Base-by-base conservation (phyloP, 2,329 filamentous ascomycete genomes). In the Magnaporthiopsis incrustans region DNA sequence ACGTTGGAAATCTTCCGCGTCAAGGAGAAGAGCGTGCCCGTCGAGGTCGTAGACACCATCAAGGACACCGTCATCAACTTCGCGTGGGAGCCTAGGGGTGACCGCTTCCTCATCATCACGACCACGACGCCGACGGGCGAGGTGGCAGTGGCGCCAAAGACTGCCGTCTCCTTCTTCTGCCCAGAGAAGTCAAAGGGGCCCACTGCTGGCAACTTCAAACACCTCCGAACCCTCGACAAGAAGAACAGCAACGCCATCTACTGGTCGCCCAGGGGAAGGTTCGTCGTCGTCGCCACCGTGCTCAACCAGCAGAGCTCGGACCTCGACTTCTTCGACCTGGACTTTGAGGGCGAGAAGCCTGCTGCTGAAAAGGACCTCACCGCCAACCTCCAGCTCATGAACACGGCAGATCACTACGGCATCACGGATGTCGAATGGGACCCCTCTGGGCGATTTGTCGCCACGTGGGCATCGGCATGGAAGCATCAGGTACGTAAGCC, bases 41-140 rank as follows among this genome's bases (percentile, higher is more conserved):
- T 99, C 64, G 95, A 99, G 77, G 95, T 98, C 64, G 92, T 99
- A 62, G 95, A 99, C 77, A 92, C 89, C 63, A 90, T 99, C 79
- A 98, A 98, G 80, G 95, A 98, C 73, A 97, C 93, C 1, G 95
- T 99, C 70, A 96, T 99, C 80, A 99, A 99, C 82, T 99, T 99
- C 74, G 92, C 95, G 12, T 99, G 95, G 95, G 95, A 99, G 75
- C 95, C 95, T 67, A 97, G 97, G 81, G 95, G 95, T 67, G 93
- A 96, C 76, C 89, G 95, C 56, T 99, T 99, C 76, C 92, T 97
- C 69, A 89, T 97, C 73, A 99, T 99, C 79, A 97, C 93, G 50
- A 95, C 91, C 25, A 90, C 92, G 14, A 95, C 99, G 79, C 87
- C 90, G 3, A 82, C 88, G 57, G 86, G 87, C 56, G 86, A 88